These are phyloP conservation scores for Emmonsiellopsis sp. DNA, from an alignment of 2,329 filamentous ascomycete genomes.

Conservation along the genomic window DNA sequence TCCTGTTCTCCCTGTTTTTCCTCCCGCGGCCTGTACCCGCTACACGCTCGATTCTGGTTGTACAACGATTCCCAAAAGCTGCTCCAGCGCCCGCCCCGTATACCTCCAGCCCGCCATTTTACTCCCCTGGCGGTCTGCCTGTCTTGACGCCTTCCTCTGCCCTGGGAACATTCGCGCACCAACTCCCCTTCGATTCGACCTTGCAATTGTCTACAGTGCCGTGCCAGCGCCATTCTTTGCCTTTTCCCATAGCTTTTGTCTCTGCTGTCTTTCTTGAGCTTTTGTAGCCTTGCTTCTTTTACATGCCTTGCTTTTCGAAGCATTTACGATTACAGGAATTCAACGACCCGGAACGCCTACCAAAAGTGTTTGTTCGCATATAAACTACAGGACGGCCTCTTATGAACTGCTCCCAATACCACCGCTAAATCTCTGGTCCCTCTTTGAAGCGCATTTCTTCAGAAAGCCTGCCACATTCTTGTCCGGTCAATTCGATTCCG, in stretches of 20 bases:
- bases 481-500: not conserved
- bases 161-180: not conserved
- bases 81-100: not conserved
- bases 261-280: conserved; percentile 4
- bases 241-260: not conserved
- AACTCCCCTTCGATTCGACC: not conserved
- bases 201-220: not conserved
- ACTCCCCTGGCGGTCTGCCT: not conserved
- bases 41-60: conserved; percentile 19
- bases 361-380: too few relatives aligned
- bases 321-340: conserved; percentile 25
- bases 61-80: conserved; percentile 4
- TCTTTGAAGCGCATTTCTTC: too few relatives aligned
- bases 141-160: not conserved
- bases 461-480: too few relatives aligned
- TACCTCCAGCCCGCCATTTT: not conserved
- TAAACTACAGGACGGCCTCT: too few relatives aligned
- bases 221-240: not conserved
- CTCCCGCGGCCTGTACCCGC: conserved; percentile 13
- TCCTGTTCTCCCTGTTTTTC: not conserved
- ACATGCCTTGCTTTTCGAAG: conserved; percentile 15
- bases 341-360: conserved; percentile 17
- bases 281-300: conserved; percentile 15
- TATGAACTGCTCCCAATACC: too few relatives aligned
- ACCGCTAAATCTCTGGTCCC: too few relatives aligned